Conservation (phyloP, 148 eudicot genomes). For the Spergularia bocconei region DNA sequence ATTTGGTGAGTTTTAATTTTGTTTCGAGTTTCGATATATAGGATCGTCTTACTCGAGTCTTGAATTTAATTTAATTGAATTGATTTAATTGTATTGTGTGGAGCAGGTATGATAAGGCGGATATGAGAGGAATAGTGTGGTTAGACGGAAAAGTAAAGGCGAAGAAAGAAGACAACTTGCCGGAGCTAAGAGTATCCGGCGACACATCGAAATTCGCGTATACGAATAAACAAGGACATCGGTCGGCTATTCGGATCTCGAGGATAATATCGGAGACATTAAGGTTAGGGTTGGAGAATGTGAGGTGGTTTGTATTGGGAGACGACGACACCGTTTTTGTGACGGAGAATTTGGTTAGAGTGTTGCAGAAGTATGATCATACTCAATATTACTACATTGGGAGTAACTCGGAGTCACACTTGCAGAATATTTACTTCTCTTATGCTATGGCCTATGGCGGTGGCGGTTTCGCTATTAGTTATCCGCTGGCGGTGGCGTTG, state of each 20-base stretch:
- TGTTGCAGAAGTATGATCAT: constrained; percentile 67
- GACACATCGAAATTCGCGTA: constrained; percentile 60
- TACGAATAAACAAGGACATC: constrained; percentile 62
- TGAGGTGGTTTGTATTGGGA: constrained; percentile 83
- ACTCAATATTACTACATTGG: constrained; percentile 73
- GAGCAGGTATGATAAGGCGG: constrained; percentile 30
- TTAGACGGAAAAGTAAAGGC: constrained; percentile 46
- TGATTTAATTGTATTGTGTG: too few relatives aligned
- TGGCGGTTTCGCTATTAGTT: constrained; percentile 90
- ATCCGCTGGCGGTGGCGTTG: constrained; percentile 72
- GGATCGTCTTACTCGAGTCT: background rate
- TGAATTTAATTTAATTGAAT: too few relatives aligned
- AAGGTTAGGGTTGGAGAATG: constrained; percentile 46
- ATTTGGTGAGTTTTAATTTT: constrained; percentile 41
- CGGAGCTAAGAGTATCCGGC: constrained; percentile 54
- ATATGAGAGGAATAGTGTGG: constrained; percentile 75
- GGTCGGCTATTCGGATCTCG: constrained; percentile 86
- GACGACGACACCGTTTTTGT: constrained; percentile 90
- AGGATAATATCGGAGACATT: constrained; percentile 76
- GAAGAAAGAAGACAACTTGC: constrained; percentile 29
- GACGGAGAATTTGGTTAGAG: constrained; percentile 63
- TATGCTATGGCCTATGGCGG: constrained; percentile 96
- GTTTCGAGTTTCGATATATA: background rate
- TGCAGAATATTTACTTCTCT: constrained; percentile 81
- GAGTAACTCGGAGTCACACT: constrained; percentile 67